Evolutionary conservation across 2,329 filamentous ascomycete species (phyloP).

Genomic region (Fusarium coicis): DNA sequence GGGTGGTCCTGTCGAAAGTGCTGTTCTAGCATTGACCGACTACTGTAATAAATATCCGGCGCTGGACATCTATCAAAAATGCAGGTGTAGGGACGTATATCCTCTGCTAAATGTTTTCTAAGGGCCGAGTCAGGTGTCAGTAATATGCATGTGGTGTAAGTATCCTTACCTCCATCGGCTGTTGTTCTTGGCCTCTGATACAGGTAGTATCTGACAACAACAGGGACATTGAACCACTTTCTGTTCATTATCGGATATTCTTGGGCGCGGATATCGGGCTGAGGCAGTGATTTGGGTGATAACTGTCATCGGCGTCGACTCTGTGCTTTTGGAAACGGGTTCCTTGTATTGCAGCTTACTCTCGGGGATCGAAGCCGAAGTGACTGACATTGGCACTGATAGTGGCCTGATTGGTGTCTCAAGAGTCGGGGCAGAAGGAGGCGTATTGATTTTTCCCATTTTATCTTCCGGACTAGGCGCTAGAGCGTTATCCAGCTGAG

Average conservation of each 20-base stretch:
- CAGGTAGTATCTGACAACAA: not conserved
- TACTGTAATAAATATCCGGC: not conserved
- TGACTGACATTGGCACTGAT: not conserved
- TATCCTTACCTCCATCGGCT: not conserved
- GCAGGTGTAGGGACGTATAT: not conserved
- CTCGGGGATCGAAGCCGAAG: not conserved
- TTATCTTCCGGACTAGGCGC: too few species aligned
- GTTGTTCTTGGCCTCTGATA: fast-evolving
- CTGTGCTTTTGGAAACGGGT: fast-evolving
- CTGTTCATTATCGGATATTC: not conserved
- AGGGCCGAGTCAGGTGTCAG: too few species aligned
- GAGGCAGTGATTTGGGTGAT: not conserved
- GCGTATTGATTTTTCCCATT: too few species aligned
- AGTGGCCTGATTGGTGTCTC: too few species aligned
- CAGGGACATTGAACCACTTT: not conserved
- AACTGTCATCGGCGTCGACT: fast-evolving
- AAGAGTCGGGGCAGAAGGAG: too few species aligned
- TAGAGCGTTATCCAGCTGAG: too few species aligned
- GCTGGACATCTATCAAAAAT: not conserved
- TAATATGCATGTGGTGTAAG: too few species aligned
- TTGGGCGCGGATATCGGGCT: fast-evolving
- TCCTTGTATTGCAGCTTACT: not conserved
- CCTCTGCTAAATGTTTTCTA: not conserved
- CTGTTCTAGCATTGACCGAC: not conserved
- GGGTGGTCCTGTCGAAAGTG: not conserved